Percentiles rank a stretch among this genome's conserved stretches.
phyloP scores from a whole-genome alignment of 129 eudicot species.

The Glebionis coronaria region DNA sequence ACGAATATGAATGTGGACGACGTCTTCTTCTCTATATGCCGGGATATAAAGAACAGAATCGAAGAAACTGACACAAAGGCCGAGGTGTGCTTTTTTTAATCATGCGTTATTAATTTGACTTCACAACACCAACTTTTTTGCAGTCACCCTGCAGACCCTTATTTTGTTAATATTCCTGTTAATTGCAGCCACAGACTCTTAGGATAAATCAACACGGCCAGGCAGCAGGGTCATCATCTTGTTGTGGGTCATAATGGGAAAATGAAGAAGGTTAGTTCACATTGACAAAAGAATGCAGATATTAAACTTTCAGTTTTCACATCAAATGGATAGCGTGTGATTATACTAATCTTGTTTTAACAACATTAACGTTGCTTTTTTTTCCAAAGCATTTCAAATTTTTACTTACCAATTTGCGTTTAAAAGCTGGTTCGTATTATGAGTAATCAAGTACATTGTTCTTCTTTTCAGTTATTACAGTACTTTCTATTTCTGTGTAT shows the following conservation, averaged over 20 bases:
- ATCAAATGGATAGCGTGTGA: constrained; percentile 24
- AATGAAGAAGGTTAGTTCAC: constrained; percentile 6
- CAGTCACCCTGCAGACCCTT: background rate
- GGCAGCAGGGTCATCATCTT: constrained; percentile 52
- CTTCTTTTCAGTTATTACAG: too few species aligned
- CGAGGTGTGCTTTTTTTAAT: constrained; percentile 45
- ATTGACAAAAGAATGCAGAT: constrained; percentile 23
- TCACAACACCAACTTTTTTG: background rate
- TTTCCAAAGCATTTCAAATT: constrained; percentile 20
- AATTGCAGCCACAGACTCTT: constrained; percentile 66
- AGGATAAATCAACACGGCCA: constrained; percentile 60
- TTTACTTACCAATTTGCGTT: constrained; percentile 36
- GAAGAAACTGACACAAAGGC: constrained; percentile 79
- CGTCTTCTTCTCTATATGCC: constrained; percentile 80
- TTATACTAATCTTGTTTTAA: constrained; percentile 29
- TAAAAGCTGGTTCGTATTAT: constrained; percentile 23
- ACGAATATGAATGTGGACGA: constrained; percentile 91
- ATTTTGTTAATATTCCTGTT: background rate
- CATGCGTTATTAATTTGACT: background rate
- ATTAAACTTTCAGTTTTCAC: constrained; percentile 19
- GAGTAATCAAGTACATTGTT: constrained; percentile 25
- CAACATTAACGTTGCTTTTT: constrained; percentile 33
- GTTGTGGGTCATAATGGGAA: constrained; percentile 59
- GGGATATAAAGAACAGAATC: constrained; percentile 88
- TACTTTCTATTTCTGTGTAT: too few species aligned